phyloP scores from a whole-genome alignment of 2,329 filamentous ascomycete species.

The Nothopassalora personata region DNA sequence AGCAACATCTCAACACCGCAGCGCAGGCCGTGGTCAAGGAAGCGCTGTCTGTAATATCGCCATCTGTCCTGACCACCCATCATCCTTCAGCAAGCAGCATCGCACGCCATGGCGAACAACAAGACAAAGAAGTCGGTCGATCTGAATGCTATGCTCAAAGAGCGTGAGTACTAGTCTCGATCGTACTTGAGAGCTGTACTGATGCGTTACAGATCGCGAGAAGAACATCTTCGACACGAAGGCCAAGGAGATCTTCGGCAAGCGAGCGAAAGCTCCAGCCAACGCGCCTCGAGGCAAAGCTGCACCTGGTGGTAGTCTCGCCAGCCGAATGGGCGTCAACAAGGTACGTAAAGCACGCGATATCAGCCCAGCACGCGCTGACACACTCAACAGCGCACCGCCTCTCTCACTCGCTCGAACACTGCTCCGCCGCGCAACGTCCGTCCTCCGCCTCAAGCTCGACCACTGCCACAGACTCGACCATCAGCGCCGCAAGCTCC shows the following conservation, averaged over 20 bases:
- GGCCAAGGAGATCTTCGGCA: conserved; percentile 67
- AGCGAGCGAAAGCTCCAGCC: conserved; percentile 55
- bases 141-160: conserved; percentile 20
- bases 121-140: conserved; percentile 4
- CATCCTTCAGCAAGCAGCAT: background rate
- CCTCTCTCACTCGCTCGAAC: conserved; percentile 26
- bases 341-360: conserved; percentile 50
- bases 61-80: background rate
- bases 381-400: conserved; percentile 19
- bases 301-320: conserved; percentile 50
- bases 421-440: conserved; percentile 17
- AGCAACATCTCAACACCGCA: background rate
- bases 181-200: background rate
- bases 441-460: conserved; percentile 14
- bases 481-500: conserved; percentile 22
- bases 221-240: conserved; percentile 38
- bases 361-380: background rate
- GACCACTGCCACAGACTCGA: conserved; percentile 9
- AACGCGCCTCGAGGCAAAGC: conserved; percentile 35
- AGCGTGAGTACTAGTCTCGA: conserved; percentile 11
- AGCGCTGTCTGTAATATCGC: background rate
- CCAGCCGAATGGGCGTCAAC: conserved; percentile 66
- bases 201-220: conserved; percentile 14
- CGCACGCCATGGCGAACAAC: conserved; percentile 14
- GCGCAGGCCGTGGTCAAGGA: background rate